phyloP scores from a whole-genome alignment of 495 filamentous ascomycete species.

The Aspergillus ellipticus region DNA sequence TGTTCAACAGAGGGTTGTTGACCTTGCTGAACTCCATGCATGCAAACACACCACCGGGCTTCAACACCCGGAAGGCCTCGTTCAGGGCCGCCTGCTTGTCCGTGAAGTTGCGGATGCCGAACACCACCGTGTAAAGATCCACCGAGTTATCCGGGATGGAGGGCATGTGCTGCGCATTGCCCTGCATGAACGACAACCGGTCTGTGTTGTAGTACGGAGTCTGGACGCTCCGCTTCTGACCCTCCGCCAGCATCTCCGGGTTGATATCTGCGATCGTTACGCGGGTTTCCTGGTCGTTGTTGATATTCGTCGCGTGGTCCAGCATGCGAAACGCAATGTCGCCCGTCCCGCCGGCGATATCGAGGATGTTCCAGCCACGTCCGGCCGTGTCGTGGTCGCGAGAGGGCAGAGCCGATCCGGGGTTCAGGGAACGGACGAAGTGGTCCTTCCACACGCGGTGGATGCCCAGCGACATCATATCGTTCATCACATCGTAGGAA shows the following conservation, averaged over 20 bases:
- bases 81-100: constrained; percentile 73
- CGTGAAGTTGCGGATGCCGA: constrained; percentile 96
- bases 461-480: constrained; percentile 96
- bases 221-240: constrained; percentile 64
- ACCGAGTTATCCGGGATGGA: constrained; percentile 60
- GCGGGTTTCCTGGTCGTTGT: constrained; percentile 70
- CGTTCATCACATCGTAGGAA: constrained; percentile 95
- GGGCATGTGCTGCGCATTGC: constrained; percentile 80
- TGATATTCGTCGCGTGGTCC: constrained; percentile 78
- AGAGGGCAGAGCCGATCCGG: constrained; percentile 63
- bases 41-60: constrained; percentile 93
- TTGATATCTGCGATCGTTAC: constrained; percentile 97
- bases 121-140: constrained; percentile 96
- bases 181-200: constrained; percentile 75
- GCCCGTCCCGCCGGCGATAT: constrained; percentile 95
- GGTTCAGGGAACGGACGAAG: constrained; percentile 89
- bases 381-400: constrained; percentile 32
- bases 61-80: constrained; percentile 83
- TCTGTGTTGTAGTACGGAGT: constrained; percentile 55
- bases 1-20: constrained; percentile 66
- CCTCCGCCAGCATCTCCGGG: constrained; percentile 86
- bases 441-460: constrained; percentile 98
- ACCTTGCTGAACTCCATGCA: constrained; percentile 95
- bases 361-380: constrained; percentile 76
- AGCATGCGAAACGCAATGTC: constrained; percentile 98